Conservation (phyloP, 106 monocot species). For the Xerophyta viscosa region DNA sequence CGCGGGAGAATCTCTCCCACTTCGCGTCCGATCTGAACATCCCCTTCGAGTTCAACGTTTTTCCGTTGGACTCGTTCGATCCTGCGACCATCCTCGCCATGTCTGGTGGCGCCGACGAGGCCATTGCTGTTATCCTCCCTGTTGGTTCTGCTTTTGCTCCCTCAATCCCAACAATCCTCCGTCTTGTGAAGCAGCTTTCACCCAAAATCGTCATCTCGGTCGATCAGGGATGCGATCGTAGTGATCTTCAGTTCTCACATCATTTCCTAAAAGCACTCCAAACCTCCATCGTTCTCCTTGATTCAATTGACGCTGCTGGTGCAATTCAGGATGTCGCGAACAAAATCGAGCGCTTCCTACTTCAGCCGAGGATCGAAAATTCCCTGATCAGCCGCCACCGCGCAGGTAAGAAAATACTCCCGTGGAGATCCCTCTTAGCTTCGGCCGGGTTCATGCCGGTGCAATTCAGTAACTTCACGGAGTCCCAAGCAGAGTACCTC, state of each 20-base stretch:
- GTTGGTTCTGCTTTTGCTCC: slow-evolving; percentile 22
- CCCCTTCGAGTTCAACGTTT: slow-evolving; percentile 62
- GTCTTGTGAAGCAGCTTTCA: slow-evolving; percentile 62
- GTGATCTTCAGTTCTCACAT: slow-evolving; percentile 56
- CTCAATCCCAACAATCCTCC: slow-evolving; percentile 30
- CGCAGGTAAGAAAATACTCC: slow-evolving; percentile 33
- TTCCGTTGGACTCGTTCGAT: slow-evolving; percentile 57
- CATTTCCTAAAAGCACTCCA: slow-evolving; percentile 65
- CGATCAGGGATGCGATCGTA: slow-evolving; percentile 55
- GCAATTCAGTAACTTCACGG: slow-evolving; percentile 83
- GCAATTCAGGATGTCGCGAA: slow-evolving; percentile 35
- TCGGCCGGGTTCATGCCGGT: slow-evolving; percentile 46
- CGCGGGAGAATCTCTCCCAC: slow-evolving; percentile 58
- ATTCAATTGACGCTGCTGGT: slow-evolving; percentile 80
- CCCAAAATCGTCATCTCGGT: slow-evolving; percentile 72
- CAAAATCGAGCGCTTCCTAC: slow-evolving; percentile 65
- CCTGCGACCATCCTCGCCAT: slow-evolving; percentile 26
- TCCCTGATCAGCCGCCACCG: slow-evolving; percentile 33
- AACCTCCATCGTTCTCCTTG: slow-evolving; percentile 48
- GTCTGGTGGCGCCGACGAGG: slow-evolving; percentile 20
- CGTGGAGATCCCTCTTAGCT: slow-evolving; percentile 46
- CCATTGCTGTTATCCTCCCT: slow-evolving; percentile 75
- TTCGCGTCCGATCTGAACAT: slow-evolving; percentile 65
- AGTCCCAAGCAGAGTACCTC: slow-evolving; percentile 86
- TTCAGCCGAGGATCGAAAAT: slow-evolving; percentile 65